phyloP scores from a whole-genome alignment of 2,329 filamentous ascomycete species.

The Metarhizium album region DNA sequence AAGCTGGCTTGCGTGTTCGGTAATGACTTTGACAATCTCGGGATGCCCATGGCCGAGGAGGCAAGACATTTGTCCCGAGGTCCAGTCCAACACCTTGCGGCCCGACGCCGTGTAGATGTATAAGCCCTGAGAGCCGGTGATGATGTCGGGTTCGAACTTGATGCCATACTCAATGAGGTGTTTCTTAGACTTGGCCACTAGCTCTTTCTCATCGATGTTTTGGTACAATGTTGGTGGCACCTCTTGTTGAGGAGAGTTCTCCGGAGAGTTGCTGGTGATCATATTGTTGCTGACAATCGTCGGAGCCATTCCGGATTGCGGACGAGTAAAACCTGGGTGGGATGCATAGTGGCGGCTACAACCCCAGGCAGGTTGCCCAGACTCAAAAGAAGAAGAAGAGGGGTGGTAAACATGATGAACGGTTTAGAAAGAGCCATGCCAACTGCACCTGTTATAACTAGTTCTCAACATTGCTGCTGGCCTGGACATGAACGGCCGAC shows the following conservation, averaged over 20 bases:
- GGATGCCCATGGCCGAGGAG: slow-evolving; percentile 47
- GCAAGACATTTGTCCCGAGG: slow-evolving; percentile 50
- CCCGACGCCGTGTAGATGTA: slow-evolving; percentile 34
- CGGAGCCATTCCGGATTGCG: neutral
- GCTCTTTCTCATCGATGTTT: slow-evolving; percentile 11
- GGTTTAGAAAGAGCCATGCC: neutral
- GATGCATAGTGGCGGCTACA: neutral
- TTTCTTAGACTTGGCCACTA: slow-evolving; percentile 13
- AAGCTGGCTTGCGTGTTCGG: slow-evolving; percentile 35
- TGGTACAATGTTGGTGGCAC: slow-evolving; percentile 12
- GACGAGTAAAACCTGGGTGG: neutral
- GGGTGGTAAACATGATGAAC: neutral
- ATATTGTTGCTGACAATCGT: neutral
- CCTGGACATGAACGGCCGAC: neutral
- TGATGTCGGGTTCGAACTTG: slow-evolving; percentile 22
- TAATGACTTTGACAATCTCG: slow-evolving; percentile 44
- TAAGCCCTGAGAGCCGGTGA: slow-evolving; percentile 31
- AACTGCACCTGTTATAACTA: neutral
- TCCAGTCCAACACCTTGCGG: slow-evolving; percentile 44
- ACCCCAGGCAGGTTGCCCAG: neutral
- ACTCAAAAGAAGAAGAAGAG: neutral
- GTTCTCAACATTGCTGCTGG: neutral
- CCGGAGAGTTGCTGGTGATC: neutral
- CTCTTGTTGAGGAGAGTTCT: slow-evolving; percentile 5
- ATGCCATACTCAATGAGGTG: slow-evolving; percentile 17